Evolutionary conservation across 306 rosid species (phyloP).

Genomic region (Prunus mira): DNA sequence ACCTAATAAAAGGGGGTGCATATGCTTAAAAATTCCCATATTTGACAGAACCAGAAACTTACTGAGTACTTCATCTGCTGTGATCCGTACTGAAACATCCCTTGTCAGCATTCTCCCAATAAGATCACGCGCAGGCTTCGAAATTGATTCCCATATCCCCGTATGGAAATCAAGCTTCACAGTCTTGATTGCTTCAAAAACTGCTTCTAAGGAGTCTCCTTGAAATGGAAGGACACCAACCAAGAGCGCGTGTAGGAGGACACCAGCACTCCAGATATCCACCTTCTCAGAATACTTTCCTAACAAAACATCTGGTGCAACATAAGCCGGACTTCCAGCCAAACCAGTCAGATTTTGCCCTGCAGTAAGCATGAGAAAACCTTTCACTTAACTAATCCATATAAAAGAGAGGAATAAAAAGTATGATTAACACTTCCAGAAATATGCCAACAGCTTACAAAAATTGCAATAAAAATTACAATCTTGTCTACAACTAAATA

Average conservation of each 20-base stretch:
- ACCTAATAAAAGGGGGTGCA: constrained; percentile 5
- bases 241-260: constrained; percentile 85
- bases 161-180: constrained; percentile 68
- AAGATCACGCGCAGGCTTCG: constrained; percentile 92
- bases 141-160: constrained; percentile 74
- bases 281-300: constrained; percentile 88
- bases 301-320: constrained; percentile 87
- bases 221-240: constrained; percentile 84
- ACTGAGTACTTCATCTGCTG: constrained; percentile 96
- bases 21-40: neutral
- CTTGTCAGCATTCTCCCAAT: constrained; percentile 91
- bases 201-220: constrained; percentile 82
- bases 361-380: constrained; percentile 28
- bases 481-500: neutral
- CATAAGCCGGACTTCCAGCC: constrained; percentile 99
- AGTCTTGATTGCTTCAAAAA: constrained; percentile 88
- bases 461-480: neutral
- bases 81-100: constrained; percentile 78
- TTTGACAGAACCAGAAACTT: constrained; percentile 36
- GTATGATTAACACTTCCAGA: neutral
- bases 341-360: constrained; percentile 93
- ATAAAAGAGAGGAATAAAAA: neutral
- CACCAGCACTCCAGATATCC: constrained; percentile 99
- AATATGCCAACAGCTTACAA: neutral
- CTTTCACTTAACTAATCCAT: constrained; percentile 16